These are phyloP conservation scores for Rosa persica DNA, from an alignment of 306 rosid species.

Conservation along the genomic window DNA sequence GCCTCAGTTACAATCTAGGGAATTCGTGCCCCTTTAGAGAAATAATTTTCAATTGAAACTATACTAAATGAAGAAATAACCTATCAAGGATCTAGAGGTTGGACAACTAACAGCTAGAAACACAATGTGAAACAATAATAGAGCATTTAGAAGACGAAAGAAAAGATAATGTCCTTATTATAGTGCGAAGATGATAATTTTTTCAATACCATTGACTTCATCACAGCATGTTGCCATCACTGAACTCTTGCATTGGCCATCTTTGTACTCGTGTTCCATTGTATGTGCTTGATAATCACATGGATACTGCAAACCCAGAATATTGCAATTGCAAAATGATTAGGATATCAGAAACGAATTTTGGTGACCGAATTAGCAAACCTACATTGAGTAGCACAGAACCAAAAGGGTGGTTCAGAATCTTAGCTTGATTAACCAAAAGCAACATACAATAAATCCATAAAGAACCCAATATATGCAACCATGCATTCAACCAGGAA, in stretches of 20 bases:
- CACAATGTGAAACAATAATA: neutral
- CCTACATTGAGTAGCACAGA: neutral
- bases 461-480: neutral
- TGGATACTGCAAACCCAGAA: neutral
- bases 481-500: neutral
- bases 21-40: no score
- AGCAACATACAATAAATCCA: neutral
- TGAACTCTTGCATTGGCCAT: slow-evolving; percentile 1
- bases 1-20: no score
- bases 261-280: slow-evolving; percentile 5
- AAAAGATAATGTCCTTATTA: neutral
- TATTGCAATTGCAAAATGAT: neutral
- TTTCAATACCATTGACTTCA: slow-evolving; percentile 2
- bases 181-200: neutral
- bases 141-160: neutral
- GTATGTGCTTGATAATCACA: neutral
- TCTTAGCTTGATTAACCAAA: neutral
- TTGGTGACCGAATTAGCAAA: neutral
- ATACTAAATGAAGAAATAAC: neutral
- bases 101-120: neutral
- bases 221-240: neutral
- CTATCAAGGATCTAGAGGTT: neutral
- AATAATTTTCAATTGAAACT: neutral
- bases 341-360: neutral
- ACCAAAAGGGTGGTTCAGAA: neutral